Percentiles rank a stretch among this genome's conserved stretches.
Conservation (phyloP, 352 stramenopile species). For the Globisporangium solare region DNA sequence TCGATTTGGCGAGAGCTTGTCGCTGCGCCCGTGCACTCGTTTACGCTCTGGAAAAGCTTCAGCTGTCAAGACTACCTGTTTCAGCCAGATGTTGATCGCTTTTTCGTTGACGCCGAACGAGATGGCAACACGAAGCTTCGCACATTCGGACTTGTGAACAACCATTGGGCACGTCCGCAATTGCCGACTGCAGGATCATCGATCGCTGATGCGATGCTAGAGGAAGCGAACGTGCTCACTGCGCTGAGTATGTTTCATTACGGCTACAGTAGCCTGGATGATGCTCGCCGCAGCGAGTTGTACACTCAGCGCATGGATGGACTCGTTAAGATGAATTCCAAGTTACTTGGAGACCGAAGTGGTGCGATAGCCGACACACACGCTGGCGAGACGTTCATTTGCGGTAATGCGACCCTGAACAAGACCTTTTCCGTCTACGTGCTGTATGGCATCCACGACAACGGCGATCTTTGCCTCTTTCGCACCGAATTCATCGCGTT, state of each 20-base stretch:
- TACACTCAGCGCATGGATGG: conserved; percentile 67
- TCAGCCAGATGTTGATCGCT: conserved; percentile 15
- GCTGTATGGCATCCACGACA: conserved; percentile 54
- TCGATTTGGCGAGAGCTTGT: conserved; percentile 77
- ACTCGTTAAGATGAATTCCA: conserved; percentile 52
- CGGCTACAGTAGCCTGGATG: conserved; percentile 48
- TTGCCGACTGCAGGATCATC: conserved; percentile 7
- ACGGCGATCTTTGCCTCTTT: conserved; percentile 72
- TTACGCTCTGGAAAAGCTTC: conserved; percentile 70
- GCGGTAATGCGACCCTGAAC: conserved; percentile 43
- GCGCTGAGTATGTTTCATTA: conserved; percentile 73
- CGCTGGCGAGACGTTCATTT: conserved; percentile 57
- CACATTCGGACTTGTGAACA: conserved; percentile 28
- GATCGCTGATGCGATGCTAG: conserved; percentile 55
- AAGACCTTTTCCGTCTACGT: conserved; percentile 71
- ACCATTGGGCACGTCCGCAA: conserved; percentile 21
- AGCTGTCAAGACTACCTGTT: conserved; percentile 27
- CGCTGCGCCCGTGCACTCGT: conserved; percentile 32
- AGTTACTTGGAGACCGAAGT: conserved; percentile 50
- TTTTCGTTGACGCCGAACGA: conserved; percentile 11
- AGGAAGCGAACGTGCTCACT: conserved; percentile 62
- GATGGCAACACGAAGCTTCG: conserved; percentile 8
- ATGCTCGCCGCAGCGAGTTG: conserved; percentile 49
- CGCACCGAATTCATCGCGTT: conserved; percentile 62
- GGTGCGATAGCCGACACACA: conserved; percentile 59